phyloP scores from a whole-genome alignment of 2,329 filamentous ascomycete species.

The Bipolaris cookei region DNA sequence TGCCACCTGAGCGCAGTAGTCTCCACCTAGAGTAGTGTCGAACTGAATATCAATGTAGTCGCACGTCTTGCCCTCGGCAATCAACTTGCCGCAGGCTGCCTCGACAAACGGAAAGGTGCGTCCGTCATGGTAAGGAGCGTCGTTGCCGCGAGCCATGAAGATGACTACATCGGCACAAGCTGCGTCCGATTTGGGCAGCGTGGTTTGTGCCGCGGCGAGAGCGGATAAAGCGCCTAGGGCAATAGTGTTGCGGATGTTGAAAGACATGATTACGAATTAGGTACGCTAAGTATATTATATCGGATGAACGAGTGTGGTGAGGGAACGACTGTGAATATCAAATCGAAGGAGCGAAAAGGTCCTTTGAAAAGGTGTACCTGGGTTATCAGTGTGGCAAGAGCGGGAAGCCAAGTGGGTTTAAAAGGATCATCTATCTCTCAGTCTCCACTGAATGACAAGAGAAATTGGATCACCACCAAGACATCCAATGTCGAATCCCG shows the following conservation, averaged over 20 bases:
- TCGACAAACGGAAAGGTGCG: constrained; percentile 30
- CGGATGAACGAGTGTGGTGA: background rate
- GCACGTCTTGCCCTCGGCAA: constrained; percentile 28
- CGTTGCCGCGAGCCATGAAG: constrained; percentile 34
- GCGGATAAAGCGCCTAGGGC: constrained; percentile 27
- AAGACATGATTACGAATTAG: constrained; percentile 33
- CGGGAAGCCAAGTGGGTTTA: background rate
- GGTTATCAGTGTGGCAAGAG: background rate
- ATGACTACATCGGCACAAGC: constrained; percentile 30
- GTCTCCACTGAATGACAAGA: background rate
- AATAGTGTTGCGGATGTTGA: constrained; percentile 28
- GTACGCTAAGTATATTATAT: background rate
- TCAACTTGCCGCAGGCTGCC: constrained; percentile 30
- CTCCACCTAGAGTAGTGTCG: constrained; percentile 20
- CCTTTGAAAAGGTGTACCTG: constrained; percentile 3
- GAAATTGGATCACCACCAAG: background rate
- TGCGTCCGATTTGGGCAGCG: constrained; percentile 34
- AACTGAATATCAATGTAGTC: constrained; percentile 33
- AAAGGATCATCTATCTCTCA: background rate
- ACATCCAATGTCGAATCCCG: background rate
- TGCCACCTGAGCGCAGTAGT: constrained; percentile 27
- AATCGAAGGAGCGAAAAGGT: constrained; percentile 7
- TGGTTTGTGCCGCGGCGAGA: constrained; percentile 23
- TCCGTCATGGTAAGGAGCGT: constrained; percentile 29
- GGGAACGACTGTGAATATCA: background rate